phyloP scores from a whole-genome alignment of 179 eudicot genomes.

The Silene coronaria region DNA sequence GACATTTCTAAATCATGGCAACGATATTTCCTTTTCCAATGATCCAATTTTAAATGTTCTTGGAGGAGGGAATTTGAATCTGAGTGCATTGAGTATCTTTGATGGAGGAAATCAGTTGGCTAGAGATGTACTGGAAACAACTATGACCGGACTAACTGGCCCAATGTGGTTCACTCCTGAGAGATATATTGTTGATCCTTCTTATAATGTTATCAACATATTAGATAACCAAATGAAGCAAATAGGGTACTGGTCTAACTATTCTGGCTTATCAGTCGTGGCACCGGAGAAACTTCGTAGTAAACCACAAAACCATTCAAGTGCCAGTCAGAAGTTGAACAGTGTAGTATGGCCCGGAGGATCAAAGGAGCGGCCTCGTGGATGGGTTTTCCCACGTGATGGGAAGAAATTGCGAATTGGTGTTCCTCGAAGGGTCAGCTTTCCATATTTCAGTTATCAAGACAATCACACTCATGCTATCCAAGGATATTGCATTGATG shows the following conservation, averaged over 20 bases:
- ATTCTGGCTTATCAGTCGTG: slow-evolving; percentile 62
- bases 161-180: slow-evolving; percentile 44
- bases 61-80: slow-evolving; percentile 45
- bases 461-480: slow-evolving; percentile 32
- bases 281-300: slow-evolving; percentile 52
- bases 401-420: slow-evolving; percentile 59
- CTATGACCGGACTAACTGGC: slow-evolving; percentile 67
- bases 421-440: slow-evolving; percentile 64
- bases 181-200: slow-evolving; percentile 40
- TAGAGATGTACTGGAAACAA: slow-evolving; percentile 34
- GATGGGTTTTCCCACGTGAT: slow-evolving; percentile 68
- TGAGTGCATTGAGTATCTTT: slow-evolving; percentile 56
- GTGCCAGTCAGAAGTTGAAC: slow-evolving; percentile 40
- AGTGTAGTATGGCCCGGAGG: slow-evolving; percentile 69
- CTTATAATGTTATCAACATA: slow-evolving; percentile 63
- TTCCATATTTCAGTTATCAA: slow-evolving; percentile 38
- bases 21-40: slow-evolving; percentile 53
- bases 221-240: slow-evolving; percentile 33
- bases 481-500: slow-evolving; percentile 65
- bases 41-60: slow-evolving; percentile 37
- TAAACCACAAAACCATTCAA: slow-evolving; percentile 47
- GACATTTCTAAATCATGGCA: slow-evolving; percentile 37
- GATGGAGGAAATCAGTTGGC: slow-evolving; percentile 56
- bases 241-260: slow-evolving; percentile 77
- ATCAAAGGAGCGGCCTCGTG: slow-evolving; percentile 48